Base-by-base conservation (phyloP, 1,284 basidiomycete genomes). In the Rhodofomes roseus region DNA sequence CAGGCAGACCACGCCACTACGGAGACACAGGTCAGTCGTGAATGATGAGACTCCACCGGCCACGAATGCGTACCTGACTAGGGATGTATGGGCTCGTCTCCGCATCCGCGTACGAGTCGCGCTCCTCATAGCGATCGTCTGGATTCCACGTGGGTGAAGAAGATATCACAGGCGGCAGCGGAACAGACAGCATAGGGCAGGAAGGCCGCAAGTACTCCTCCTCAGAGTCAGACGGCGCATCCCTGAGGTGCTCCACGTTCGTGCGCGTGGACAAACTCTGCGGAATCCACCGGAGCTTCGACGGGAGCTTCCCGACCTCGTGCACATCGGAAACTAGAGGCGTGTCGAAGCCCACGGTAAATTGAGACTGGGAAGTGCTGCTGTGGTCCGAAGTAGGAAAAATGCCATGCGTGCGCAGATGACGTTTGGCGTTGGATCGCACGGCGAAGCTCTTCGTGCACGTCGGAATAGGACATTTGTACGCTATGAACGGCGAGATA, bases 391-490 rank as follows among this genome's bases (percentile, higher is more conserved):
- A 68, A 31, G 67, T 63, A 7, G 74, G 71, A 63, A 71, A 69
- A 62, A 74, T 74, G 23, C 79, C 78, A 65, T 85, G 83, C 4
- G 79, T 83, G 56, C 82, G 80, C 62, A 83, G 77, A 69, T 89
- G 86, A 48, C 86, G 78, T 63, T 82, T 83, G 18, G 85, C 81
- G 67, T 89, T 89, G 14, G 85, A 86, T 31, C 79, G 79, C 41
- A 87, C 85, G 11, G 82, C 83, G 70, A 89, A 89, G 14, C 78
- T 75, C 62, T 84, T 80, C 23, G 73, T 74, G 69, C 86, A 89
- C 16, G 77, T 77, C 29, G 79, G 77, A 48, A 79, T 79, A 2
- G 76, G 76, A 68, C 86, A 87, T 53, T 76, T 75, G 70, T 77
- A 85, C 16, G 85, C 86, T 88, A 65, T 46, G 41, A 25, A 27